Conservation (phyloP, 2,329 filamentous ascomycete species). For the Aaosphaeria arxii region DNA sequence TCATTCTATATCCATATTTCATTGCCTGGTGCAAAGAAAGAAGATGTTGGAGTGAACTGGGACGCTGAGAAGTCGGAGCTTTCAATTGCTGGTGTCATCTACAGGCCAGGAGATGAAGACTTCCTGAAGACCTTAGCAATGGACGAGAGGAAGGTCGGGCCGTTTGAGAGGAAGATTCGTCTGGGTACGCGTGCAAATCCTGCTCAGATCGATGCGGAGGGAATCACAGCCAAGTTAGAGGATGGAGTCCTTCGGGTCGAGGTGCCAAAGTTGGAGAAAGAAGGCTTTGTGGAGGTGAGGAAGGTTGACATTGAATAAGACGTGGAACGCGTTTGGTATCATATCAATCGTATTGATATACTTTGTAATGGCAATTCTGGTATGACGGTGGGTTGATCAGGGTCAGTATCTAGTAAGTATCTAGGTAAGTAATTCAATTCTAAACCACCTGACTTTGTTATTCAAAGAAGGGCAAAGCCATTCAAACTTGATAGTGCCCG, state of each 20-base stretch:
- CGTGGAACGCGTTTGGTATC: too few species aligned
- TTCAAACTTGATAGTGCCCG: too few species aligned
- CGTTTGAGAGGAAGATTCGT: slow-evolving; percentile 69
- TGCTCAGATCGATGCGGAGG: slow-evolving; percentile 63
- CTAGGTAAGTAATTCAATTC: too few species aligned
- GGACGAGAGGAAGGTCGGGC: slow-evolving; percentile 68
- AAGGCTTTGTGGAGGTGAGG: slow-evolving; percentile 58
- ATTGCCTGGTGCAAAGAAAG: slow-evolving; percentile 74
- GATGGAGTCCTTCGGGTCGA: slow-evolving; percentile 74
- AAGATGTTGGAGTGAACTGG: slow-evolving; percentile 75
- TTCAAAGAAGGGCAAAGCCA: too few species aligned
- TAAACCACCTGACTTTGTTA: too few species aligned
- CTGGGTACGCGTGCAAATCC: slow-evolving; percentile 55
- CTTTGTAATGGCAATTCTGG: too few species aligned
- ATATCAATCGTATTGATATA: too few species aligned
- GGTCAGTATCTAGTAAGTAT: too few species aligned
- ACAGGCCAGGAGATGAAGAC: slow-evolving; percentile 69
- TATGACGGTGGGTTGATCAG: too few species aligned
- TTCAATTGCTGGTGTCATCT: slow-evolving; percentile 68
- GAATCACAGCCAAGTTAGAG: slow-evolving; percentile 72
- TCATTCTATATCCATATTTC: slow-evolving; percentile 67
- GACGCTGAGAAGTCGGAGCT: slow-evolving; percentile 65
- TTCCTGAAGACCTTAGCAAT: slow-evolving; percentile 60
- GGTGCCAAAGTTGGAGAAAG: slow-evolving; percentile 67
- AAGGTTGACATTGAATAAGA: slow-evolving; percentile 51